Percentiles rank a stretch among this genome's conserved stretches.
These are phyloP conservation scores for Schoenoplectus triqueter DNA, from an alignment of 202 grass and related monocot genomes.

Conservation along the genomic window DNA sequence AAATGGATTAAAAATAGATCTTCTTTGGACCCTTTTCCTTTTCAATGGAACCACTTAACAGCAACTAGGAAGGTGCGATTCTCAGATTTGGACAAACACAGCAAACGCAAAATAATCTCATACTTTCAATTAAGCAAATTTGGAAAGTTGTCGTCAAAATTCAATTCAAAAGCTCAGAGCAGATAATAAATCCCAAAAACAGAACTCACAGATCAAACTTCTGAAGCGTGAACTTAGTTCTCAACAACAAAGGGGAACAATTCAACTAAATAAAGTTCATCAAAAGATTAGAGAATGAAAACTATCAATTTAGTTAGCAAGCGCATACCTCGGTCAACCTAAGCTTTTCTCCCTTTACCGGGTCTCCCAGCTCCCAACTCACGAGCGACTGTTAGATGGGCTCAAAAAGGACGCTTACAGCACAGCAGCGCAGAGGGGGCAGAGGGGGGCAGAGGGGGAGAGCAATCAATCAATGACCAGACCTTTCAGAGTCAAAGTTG, in stretches of 20 bases:
- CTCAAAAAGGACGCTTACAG: neutral
- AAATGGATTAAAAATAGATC: neutral
- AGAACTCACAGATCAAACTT: neutral
- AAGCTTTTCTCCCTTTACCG: too few species aligned
- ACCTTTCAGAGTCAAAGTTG: conserved; percentile 29
- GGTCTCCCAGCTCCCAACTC: neutral
- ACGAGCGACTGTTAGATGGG: conserved; percentile 9
- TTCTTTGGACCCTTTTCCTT: neutral
- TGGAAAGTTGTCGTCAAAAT: neutral
- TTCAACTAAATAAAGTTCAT: conserved; percentile 9
- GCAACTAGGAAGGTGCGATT: neutral
- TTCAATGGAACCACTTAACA: neutral
- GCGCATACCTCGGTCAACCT: conserved; percentile 4
- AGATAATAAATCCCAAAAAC: neutral
- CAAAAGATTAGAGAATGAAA: neutral
- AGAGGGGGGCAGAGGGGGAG: neutral
- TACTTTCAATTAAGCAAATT: neutral
- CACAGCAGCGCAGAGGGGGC: neutral
- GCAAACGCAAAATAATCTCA: neutral
- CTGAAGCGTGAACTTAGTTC: neutral
- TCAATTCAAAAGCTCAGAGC: neutral
- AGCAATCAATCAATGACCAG: conserved; percentile 30
- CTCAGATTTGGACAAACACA: conserved; percentile 1
- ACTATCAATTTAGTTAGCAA: neutral
- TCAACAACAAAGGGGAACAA: neutral